Evolutionary conservation across 257 asterid genomes (phyloP).

Genomic region (Nicotiana knightiana): DNA sequence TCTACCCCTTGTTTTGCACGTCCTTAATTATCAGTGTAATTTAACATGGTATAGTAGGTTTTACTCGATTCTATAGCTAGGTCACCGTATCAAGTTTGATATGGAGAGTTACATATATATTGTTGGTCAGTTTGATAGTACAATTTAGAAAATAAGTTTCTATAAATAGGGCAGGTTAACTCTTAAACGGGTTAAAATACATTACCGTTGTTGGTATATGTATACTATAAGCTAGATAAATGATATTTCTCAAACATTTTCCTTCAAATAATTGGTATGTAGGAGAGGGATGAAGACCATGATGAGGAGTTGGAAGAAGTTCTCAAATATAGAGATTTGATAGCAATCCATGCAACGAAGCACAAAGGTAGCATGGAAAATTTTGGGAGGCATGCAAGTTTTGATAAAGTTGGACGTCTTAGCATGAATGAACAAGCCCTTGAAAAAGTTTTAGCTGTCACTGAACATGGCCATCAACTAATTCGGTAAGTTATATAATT

Average conservation of each 20-base stretch:
- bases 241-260: background rate
- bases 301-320: background rate
- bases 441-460: background rate
- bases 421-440: constrained; percentile 26
- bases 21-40: too few relatives aligned
- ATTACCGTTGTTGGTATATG: too few relatives aligned
- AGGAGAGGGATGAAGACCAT: background rate
- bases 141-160: too few relatives aligned
- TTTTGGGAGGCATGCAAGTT: constrained; percentile 5
- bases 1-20: background rate
- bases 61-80: too few relatives aligned
- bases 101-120: too few relatives aligned
- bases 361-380: constrained; percentile 10
- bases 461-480: constrained; percentile 11
- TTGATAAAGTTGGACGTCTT: constrained; percentile 22
- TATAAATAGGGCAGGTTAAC: too few relatives aligned
- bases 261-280: background rate
- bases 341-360: constrained; percentile 27
- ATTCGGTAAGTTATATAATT: constrained; percentile 14
- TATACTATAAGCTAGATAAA: background rate
- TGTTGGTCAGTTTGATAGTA: too few relatives aligned
- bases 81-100: too few relatives aligned
- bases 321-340: constrained; percentile 17
- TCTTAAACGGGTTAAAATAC: too few relatives aligned
- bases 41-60: too few relatives aligned